Evolutionary conservation across 2,329 filamentous ascomycete species (phyloP).

Genomic region (Thelonectria blattea): DNA sequence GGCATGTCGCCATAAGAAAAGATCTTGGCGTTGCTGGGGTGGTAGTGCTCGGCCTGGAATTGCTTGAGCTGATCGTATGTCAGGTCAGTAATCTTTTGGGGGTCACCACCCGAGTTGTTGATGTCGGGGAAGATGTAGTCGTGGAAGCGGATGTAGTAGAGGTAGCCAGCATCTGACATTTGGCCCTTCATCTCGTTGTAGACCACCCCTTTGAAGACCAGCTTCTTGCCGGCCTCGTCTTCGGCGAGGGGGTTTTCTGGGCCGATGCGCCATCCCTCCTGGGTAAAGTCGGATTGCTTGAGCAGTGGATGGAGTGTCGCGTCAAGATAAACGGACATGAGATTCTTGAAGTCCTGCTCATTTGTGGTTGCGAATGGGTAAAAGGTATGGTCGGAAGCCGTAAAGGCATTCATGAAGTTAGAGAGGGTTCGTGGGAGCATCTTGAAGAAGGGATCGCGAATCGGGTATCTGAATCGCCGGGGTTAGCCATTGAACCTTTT

Average conservation of each 20-base stretch:
- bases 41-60: conserved; percentile 93
- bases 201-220: conserved; percentile 96
- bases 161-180: conserved; percentile 95
- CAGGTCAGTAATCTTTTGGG: conserved; percentile 92
- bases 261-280: conserved; percentile 96
- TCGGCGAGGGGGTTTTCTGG: conserved; percentile 81
- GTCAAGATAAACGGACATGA: conserved; percentile 96
- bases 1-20: conserved; percentile 96
- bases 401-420: conserved; percentile 99
- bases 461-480: conserved; percentile 75
- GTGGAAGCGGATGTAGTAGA: conserved; percentile 95
- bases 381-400: conserved; percentile 92
- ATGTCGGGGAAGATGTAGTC: conserved; percentile 93
- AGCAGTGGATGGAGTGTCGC: conserved; percentile 89
- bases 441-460: conserved; percentile 99
- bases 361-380: conserved; percentile 99
- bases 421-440: conserved; percentile 98
- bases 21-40: conserved; percentile 95
- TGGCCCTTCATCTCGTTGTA: conserved; percentile 99
- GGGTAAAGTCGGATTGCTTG: conserved; percentile 89
- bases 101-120: conserved; percentile 96
- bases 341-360: conserved; percentile 90
- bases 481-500: conserved; percentile 36
- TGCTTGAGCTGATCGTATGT: conserved; percentile 88
- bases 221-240: conserved; percentile 64